A percentile compares a stretch with the other conserved stretches of the same genome.
phyloP scores from a whole-genome alignment of 1,284 basidiomycete species.

The Sparassis latifolia region DNA sequence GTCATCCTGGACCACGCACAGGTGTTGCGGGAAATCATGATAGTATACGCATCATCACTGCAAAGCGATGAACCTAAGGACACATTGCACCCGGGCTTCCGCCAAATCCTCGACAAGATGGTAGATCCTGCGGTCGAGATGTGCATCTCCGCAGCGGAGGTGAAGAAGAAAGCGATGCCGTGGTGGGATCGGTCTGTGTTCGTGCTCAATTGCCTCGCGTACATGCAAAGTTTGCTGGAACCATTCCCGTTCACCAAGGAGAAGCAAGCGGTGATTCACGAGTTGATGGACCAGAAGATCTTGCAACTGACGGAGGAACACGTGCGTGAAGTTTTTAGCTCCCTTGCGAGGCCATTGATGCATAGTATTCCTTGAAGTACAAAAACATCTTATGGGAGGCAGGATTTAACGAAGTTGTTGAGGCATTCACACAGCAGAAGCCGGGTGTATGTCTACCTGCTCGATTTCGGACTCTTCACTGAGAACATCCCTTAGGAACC shows the following conservation, averaged over 20 bases:
- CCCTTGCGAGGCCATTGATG: neutral
- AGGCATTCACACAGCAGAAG: slow-evolving; percentile 48
- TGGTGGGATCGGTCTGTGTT: slow-evolving; percentile 81
- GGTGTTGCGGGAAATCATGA: slow-evolving; percentile 82
- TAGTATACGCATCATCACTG: slow-evolving; percentile 81
- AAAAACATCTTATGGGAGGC: slow-evolving; percentile 66
- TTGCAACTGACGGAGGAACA: slow-evolving; percentile 73
- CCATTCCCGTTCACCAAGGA: slow-evolving; percentile 66
- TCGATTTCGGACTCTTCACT: neutral
- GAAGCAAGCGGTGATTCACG: slow-evolving; percentile 54
- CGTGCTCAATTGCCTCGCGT: slow-evolving; percentile 78
- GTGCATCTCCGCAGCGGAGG: slow-evolving; percentile 63
- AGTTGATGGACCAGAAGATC: slow-evolving; percentile 59
- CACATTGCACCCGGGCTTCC: slow-evolving; percentile 51
- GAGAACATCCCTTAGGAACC: slow-evolving; percentile 46
- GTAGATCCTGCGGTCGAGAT: slow-evolving; percentile 79
- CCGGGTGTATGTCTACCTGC: slow-evolving; percentile 40
- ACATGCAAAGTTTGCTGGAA: slow-evolving; percentile 69
- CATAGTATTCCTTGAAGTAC: slow-evolving; percentile 42
- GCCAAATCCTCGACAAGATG: slow-evolving; percentile 71
- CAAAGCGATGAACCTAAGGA: slow-evolving; percentile 50
- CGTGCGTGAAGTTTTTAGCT: slow-evolving; percentile 39
- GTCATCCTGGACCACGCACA: slow-evolving; percentile 77
- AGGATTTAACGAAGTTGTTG: slow-evolving; percentile 63
- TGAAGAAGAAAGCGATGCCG: slow-evolving; percentile 47